Evolutionary conservation across 768 basidiomycete genomes (phyloP).

Genomic region (Cantharellus anzutake): DNA sequence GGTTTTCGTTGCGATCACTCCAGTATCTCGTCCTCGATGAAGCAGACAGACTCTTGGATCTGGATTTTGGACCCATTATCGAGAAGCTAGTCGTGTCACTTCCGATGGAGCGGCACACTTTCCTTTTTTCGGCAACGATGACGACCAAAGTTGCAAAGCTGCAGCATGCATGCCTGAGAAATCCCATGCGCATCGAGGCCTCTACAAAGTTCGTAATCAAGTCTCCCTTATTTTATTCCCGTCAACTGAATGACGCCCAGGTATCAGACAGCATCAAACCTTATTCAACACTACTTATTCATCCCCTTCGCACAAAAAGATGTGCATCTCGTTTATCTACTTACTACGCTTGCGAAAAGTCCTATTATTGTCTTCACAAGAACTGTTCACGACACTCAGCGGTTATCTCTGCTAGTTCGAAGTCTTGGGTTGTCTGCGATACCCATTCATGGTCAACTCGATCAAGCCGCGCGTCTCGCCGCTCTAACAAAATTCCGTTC

Average conservation of each 20-base stretch:
- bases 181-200: constrained; percentile 88
- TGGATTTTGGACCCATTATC: constrained; percentile 91
- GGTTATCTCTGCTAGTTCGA: constrained; percentile 75
- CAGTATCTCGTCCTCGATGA: constrained; percentile 92
- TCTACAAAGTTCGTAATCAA: constrained; percentile 54
- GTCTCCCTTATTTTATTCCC: not conserved
- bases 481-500: constrained; percentile 91
- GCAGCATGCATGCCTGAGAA: constrained; percentile 79
- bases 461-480: constrained; percentile 82
- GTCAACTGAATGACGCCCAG: constrained; percentile 21
- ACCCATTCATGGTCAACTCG: constrained; percentile 87
- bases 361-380: constrained; percentile 93
- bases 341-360: constrained; percentile 76
- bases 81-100: constrained; percentile 93
- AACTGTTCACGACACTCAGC: constrained; percentile 83
- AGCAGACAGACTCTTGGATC: constrained; percentile 85
- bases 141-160: constrained; percentile 95
- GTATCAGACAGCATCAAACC: constrained; percentile 90
- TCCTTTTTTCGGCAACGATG: constrained; percentile 97
- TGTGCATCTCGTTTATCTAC: constrained; percentile 71
- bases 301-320: constrained; percentile 87
- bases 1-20: constrained; percentile 68
- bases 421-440: constrained; percentile 87
- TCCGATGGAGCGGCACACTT: constrained; percentile 86
- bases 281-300: constrained; percentile 91